Base-by-base conservation (phyloP, 2,329 filamentous ascomycete genomes). In the Colletotrichum eremochloae region DNA sequence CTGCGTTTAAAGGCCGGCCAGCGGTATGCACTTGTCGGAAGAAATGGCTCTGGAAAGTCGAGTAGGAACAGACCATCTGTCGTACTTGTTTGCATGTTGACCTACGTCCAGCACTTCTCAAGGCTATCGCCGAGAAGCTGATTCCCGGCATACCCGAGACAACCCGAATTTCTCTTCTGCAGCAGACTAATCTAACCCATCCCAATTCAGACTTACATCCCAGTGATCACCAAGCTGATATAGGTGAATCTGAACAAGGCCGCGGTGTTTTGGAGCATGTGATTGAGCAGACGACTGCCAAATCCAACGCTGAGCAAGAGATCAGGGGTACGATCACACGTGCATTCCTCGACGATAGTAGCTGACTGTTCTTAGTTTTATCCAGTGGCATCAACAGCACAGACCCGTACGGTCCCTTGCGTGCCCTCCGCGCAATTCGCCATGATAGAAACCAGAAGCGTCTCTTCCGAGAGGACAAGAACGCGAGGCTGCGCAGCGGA, bases 31-130 rank as follows among this genome's bases (percentile, higher is more conserved):
- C 84, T 97, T 1, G 85, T 96, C 29, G 94, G 94, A 0, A 87
- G 93, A 8, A 97, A 97, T 81, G 94, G 94, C 0, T 92, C 91
- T 2, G 94, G 94, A 7, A 97, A 97, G 79, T 95, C 93, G 5
- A 96, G 91, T 92, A 81, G 80, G 86, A 78, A 18, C 33, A 50
- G 48, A 50, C 38, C 36, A 5, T 36, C 18, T 55, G 29, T 65
- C 50, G 12, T 18, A 20, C 31, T 15, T 9, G 15, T 15, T 50
- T 18, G 12, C 31, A 20, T 24, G 18, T 42, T 63, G 33, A 69
- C 57, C 18, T 4, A 15, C 14, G 18, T 58, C 20, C 29, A 93
- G 91, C 93, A 0, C 82, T 96, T 8, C 84, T 96, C 20, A 89
- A 89, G 77, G 93, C 94, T 1, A 91, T 97, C 75, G 92, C 91